These are phyloP conservation scores for Diaporthe sp. DNA, from an alignment of 2,329 filamentous ascomycete species.

Conservation along the genomic window DNA sequence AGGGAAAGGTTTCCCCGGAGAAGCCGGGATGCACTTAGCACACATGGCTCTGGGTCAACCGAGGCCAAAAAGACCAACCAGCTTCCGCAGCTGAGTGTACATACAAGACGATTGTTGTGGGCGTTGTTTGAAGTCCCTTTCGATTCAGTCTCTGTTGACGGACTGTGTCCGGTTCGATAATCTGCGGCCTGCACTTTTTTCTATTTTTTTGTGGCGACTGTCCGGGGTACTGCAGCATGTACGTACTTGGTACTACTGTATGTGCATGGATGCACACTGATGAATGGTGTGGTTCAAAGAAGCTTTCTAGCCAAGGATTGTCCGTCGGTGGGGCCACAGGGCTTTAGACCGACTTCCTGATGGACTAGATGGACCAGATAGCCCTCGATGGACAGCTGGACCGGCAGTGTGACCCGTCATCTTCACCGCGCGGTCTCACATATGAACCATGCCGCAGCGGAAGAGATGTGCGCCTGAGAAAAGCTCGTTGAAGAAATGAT, in stretches of 20 bases:
- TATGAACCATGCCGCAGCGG: neutral
- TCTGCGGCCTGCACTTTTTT: neutral
- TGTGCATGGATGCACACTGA: neutral
- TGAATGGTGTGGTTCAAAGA: slow-evolving; percentile 13
- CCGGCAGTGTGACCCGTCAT: neutral
- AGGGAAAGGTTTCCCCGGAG: neutral
- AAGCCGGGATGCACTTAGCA: neutral
- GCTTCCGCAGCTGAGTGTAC: neutral
- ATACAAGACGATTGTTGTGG: neutral
- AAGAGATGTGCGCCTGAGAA: slow-evolving; percentile 10
- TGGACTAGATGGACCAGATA: neutral
- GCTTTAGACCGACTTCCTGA: slow-evolving; percentile 5
- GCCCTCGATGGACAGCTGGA: neutral
- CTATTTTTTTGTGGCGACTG: neutral
- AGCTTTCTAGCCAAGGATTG: slow-evolving; percentile 28
- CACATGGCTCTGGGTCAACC: neutral
- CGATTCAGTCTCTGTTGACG: neutral
- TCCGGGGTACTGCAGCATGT: neutral
- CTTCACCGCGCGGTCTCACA: neutral
- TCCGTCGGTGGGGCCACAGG: neutral
- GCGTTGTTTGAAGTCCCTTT: neutral
- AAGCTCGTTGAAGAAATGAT: slow-evolving; percentile 12
- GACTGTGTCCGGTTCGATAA: neutral
- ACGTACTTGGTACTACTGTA: neutral
- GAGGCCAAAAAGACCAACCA: neutral